Percentiles rank a stretch among this genome's conserved stretches.
These are phyloP conservation scores for Trichoderma afroharzianum DNA, from an alignment of 2,329 filamentous ascomycete genomes.

Conservation along the genomic window DNA sequence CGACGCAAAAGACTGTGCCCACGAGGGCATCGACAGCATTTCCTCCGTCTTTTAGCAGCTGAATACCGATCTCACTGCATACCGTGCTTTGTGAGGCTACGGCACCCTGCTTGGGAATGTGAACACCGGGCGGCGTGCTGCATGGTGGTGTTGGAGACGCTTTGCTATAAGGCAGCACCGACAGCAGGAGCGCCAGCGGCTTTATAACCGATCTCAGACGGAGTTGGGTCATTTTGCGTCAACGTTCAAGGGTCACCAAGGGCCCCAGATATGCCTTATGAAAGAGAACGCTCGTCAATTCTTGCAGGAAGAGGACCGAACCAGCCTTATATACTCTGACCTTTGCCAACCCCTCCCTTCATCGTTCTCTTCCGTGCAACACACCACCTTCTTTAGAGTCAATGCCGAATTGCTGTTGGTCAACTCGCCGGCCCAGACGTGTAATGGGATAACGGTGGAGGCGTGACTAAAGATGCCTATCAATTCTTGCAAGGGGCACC, in stretches of 20 bases:
- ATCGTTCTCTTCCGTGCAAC: not conserved
- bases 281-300: not conserved
- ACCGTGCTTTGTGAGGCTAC: constrained; percentile 58
- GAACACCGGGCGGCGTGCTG: not conserved
- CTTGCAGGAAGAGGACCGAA: not conserved
- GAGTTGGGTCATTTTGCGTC: constrained; percentile 2
- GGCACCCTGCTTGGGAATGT: constrained; percentile 43
- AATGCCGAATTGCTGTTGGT: not conserved
- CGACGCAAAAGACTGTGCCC: constrained; percentile 61
- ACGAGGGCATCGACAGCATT: constrained; percentile 66
- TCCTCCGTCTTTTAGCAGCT: constrained; percentile 55
- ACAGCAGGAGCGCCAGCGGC: not conserved
- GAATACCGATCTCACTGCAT: constrained; percentile 57
- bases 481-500: not conserved
- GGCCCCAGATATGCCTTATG: not conserved
- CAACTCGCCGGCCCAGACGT: not conserved
- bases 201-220: not conserved
- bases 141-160: constrained; percentile 5
- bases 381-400: not conserved
- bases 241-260: not conserved
- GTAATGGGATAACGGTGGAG: not conserved
- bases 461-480: not conserved
- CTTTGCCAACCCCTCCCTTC: not conserved
- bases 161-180: not conserved
- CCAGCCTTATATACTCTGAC: not conserved